phyloP scores from a whole-genome alignment of 768 basidiomycete species.

The Amanita jacksonii region DNA sequence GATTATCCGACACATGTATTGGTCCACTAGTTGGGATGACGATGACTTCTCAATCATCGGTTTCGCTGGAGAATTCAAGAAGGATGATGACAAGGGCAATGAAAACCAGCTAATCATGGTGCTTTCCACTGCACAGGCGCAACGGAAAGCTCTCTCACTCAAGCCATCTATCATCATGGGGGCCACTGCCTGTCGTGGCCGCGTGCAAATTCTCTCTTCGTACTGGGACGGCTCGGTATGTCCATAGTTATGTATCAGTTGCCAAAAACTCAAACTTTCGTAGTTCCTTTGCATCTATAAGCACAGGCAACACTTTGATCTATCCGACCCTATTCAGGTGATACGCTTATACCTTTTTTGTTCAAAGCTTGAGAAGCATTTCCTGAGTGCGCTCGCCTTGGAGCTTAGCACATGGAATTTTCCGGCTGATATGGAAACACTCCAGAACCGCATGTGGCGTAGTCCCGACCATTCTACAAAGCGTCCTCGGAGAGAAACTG shows the following conservation, averaged over 20 bases:
- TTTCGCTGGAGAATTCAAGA: slow-evolving; percentile 6
- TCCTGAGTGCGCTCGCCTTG: background rate
- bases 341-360: slow-evolving; percentile 8
- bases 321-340: slow-evolving; percentile 1
- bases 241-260: slow-evolving; percentile 4
- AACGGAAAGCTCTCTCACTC: slow-evolving; percentile 7
- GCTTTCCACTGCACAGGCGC: slow-evolving; percentile 8
- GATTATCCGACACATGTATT: background rate
- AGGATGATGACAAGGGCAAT: slow-evolving; percentile 4
- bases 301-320: slow-evolving; percentile 3
- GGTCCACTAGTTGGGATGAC: background rate
- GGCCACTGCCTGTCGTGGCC: slow-evolving; percentile 7
- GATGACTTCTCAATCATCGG: slow-evolving; percentile 1
- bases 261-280: slow-evolving; percentile 4
- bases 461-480: slow-evolving; percentile 5
- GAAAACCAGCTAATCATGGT: slow-evolving; percentile 9
- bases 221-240: slow-evolving; percentile 2
- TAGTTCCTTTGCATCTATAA: slow-evolving; percentile 3
- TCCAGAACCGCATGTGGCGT: slow-evolving; percentile 7
- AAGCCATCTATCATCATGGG: slow-evolving; percentile 7
- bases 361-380: slow-evolving; percentile 9
- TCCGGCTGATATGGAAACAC: slow-evolving; percentile 6
- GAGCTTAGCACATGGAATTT: background rate
- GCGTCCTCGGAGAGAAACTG: slow-evolving; percentile 8
- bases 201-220: slow-evolving; percentile 1